phyloP scores from a whole-genome alignment of 257 asterid genomes.

The Paulownia fortunei region DNA sequence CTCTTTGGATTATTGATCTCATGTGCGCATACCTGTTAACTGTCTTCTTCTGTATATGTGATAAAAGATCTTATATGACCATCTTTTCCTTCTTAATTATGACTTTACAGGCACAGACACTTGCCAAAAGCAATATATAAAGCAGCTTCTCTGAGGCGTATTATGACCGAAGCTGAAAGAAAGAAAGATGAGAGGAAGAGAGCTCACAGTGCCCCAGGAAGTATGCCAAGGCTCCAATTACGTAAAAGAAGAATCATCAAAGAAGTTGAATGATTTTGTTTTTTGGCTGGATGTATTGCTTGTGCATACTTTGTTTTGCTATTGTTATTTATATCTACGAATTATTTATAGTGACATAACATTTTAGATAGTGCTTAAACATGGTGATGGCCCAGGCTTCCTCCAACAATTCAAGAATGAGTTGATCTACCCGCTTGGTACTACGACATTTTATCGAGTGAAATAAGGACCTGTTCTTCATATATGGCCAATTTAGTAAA shows the following conservation, averaged over 20 bases:
- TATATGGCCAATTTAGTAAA: no score
- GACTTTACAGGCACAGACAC: slow-evolving; percentile 82
- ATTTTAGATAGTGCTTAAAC: not conserved
- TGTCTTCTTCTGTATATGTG: not conserved
- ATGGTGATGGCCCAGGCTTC: not conserved
- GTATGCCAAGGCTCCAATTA: slow-evolving; percentile 55
- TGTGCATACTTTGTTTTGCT: not conserved
- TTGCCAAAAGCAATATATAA: slow-evolving; percentile 83
- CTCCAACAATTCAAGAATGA: not conserved
- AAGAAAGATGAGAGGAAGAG: slow-evolving; percentile 76
- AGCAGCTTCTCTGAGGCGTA: slow-evolving; percentile 69
- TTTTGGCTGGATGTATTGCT: not conserved
- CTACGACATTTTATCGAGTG: no score
- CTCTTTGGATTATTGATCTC: no score
- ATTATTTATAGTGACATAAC: not conserved
- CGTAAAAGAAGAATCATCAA: slow-evolving; percentile 72
- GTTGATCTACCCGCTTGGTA: no score
- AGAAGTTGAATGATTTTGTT: slow-evolving; percentile 65
- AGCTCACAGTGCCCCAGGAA: slow-evolving; percentile 94
- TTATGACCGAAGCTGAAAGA: slow-evolving; percentile 64
- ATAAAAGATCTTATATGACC: not conserved
- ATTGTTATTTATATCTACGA: not conserved
- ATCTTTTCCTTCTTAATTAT: not conserved
- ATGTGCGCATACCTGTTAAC: no score
- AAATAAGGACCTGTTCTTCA: no score